These are phyloP conservation scores for Biscogniauxia sp. DNA, from an alignment of 2,329 filamentous ascomycete genomes.

Conservation along the genomic window DNA sequence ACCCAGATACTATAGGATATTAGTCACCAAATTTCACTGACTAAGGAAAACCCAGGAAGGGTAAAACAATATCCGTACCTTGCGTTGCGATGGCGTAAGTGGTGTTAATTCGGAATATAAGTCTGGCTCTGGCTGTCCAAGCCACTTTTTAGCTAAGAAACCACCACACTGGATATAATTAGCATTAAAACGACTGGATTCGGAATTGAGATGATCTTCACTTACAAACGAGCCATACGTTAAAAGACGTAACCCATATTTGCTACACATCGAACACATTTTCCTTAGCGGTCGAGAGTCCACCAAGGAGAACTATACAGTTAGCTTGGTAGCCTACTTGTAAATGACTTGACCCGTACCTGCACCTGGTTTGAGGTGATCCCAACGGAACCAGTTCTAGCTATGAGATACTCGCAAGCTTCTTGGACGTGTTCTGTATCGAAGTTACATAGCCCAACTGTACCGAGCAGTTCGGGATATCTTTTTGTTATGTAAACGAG, in stretches of 20 bases:
- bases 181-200: slow-evolving; percentile 2
- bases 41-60: too few relatives aligned
- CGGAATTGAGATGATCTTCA: background rate
- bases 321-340: background rate
- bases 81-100: slow-evolving; percentile 37
- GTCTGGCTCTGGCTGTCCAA: slow-evolving; percentile 29
- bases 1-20: slow-evolving; percentile 27
- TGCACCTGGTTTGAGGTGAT: slow-evolving; percentile 37
- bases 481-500: slow-evolving; percentile 28
- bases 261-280: slow-evolving; percentile 29
- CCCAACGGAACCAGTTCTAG: slow-evolving; percentile 26
- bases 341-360: slow-evolving; percentile 17
- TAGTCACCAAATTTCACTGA: too few relatives aligned
- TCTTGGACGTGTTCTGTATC: slow-evolving; percentile 32
- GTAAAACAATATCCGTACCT: slow-evolving; percentile 18
- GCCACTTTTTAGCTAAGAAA: slow-evolving; percentile 35
- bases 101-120: slow-evolving; percentile 29
- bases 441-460: slow-evolving; percentile 37
- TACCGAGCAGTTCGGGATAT: slow-evolving; percentile 29
- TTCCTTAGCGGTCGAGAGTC: slow-evolving; percentile 31
- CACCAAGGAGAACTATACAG: slow-evolving; percentile 32
- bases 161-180: slow-evolving; percentile 31
- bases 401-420: slow-evolving; percentile 33
- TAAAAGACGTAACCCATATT: slow-evolving; percentile 32
- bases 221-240: slow-evolving; percentile 36